Evolutionary conservation across 495 filamentous ascomycete species (phyloP).

Genomic region (Tuber aestivum): DNA sequence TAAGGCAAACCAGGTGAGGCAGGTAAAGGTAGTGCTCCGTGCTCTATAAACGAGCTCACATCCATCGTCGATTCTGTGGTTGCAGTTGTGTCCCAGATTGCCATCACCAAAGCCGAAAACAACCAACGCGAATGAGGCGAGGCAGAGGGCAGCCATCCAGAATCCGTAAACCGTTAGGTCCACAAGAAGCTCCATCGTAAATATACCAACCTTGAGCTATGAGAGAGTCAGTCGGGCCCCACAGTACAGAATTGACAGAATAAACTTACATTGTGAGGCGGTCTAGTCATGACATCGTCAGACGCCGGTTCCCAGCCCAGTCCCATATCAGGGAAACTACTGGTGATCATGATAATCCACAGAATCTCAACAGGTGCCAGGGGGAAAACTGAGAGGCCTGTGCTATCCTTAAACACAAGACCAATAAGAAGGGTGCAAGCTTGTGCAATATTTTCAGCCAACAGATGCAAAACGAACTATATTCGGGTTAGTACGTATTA

Average conservation of each 20-base stretch:
- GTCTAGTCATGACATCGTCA: constrained; percentile 61
- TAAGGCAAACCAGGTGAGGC: constrained; percentile 68
- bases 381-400: constrained; percentile 62
- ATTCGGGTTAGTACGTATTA: constrained; percentile 6
- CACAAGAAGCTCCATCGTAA: constrained; percentile 61
- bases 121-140: constrained; percentile 59
- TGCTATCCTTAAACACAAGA: constrained; percentile 62
- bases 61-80: constrained; percentile 51
- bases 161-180: constrained; percentile 66
- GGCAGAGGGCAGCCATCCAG: constrained; percentile 64
- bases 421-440: constrained; percentile 64
- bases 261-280: constrained; percentile 54
- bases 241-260: not conserved
- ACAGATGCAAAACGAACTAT: constrained; percentile 62
- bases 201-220: constrained; percentile 58
- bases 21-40: constrained; percentile 68
- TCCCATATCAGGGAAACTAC: constrained; percentile 67
- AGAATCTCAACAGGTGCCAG: constrained; percentile 67
- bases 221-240: constrained; percentile 31
- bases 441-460: constrained; percentile 68
- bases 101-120: constrained; percentile 63
- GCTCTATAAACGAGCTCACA: constrained; percentile 69
- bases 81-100: constrained; percentile 58
- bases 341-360: constrained; percentile 74
- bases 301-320: constrained; percentile 64